phyloP scores from a whole-genome alignment of 1,139 yeast genomes.

The Yamadazyma spencermartinsiae region DNA sequence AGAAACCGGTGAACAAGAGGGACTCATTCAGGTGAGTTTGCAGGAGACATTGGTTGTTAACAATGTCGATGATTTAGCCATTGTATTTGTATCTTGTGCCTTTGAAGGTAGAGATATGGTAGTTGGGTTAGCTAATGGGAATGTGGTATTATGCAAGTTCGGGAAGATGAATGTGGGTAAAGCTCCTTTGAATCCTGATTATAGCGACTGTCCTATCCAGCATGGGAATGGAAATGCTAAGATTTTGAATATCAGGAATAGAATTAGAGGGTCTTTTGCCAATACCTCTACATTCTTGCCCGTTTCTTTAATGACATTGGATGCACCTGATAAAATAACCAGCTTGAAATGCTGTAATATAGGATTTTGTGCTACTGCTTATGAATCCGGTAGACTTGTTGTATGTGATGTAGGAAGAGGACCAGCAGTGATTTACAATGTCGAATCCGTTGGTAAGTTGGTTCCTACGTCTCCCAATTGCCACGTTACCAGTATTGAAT shows the following conservation, averaged over 20 bases:
- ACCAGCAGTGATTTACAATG: slow-evolving; percentile 69
- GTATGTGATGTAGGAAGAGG: slow-evolving; percentile 80
- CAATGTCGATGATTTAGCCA: slow-evolving; percentile 33
- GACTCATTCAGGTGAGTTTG: slow-evolving; percentile 36
- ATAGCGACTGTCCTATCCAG: slow-evolving; percentile 29
- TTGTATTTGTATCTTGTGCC: slow-evolving; percentile 68
- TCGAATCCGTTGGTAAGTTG: slow-evolving; percentile 41
- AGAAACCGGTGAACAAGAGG: slow-evolving; percentile 63
- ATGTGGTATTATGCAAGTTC: slow-evolving; percentile 73
- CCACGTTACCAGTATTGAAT: slow-evolving; percentile 63
- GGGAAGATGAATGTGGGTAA: slow-evolving; percentile 38
- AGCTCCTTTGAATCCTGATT: slow-evolving; percentile 22
- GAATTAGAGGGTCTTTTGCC: slow-evolving; percentile 37
- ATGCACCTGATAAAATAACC: slow-evolving; percentile 47
- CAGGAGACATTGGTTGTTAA: slow-evolving; percentile 35
- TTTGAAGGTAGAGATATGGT: slow-evolving; percentile 77
- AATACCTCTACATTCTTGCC: slow-evolving; percentile 60
- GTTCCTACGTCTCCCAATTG: slow-evolving; percentile 39
- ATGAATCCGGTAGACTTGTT: slow-evolving; percentile 69
- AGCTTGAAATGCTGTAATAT: slow-evolving; percentile 68
- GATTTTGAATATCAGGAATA: slow-evolving; percentile 30
- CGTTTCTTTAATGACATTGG: slow-evolving; percentile 42
- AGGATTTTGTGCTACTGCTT: slow-evolving; percentile 86
- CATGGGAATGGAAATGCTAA: slow-evolving; percentile 40
- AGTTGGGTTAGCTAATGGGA: slow-evolving; percentile 68